Evolutionary conservation across 768 basidiomycete genomes (phyloP).

Genomic region (Leccinum fibrillosum): DNA sequence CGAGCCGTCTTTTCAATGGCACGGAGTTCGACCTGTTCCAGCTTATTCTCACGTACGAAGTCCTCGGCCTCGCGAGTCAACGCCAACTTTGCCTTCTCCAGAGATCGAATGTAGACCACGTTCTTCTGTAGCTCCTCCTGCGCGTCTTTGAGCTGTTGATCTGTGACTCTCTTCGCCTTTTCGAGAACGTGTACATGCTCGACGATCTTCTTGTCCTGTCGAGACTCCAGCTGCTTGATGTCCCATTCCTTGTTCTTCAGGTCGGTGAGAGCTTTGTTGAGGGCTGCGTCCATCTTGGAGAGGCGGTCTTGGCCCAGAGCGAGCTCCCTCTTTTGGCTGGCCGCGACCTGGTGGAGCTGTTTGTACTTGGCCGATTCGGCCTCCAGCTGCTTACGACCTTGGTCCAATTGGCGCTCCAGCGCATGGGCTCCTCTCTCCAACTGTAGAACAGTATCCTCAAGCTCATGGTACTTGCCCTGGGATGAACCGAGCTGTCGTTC

Average conservation of each 20-base stretch:
- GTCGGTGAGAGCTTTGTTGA: slow-evolving; percentile 78
- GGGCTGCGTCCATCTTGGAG: slow-evolving; percentile 70
- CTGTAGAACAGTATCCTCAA: slow-evolving; percentile 85
- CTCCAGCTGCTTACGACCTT: slow-evolving; percentile 68
- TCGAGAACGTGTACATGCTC: slow-evolving; percentile 97
- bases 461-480: slow-evolving; percentile 75
- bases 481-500: slow-evolving; percentile 74
- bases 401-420: slow-evolving; percentile 70
- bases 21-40: slow-evolving; percentile 61
- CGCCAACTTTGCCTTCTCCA: slow-evolving; percentile 77
- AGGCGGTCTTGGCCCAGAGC: slow-evolving; percentile 64
- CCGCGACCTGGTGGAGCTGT: slow-evolving; percentile 65
- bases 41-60: slow-evolving; percentile 66
- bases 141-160: slow-evolving; percentile 82
- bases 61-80: slow-evolving; percentile 83
- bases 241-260: slow-evolving; percentile 83
- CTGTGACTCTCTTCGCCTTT: slow-evolving; percentile 92
- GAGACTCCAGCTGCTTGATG: slow-evolving; percentile 78
- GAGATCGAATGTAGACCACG: slow-evolving; percentile 72
- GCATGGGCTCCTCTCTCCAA: slow-evolving; percentile 79
- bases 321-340: slow-evolving; percentile 68
- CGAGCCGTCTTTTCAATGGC: slow-evolving; percentile 66
- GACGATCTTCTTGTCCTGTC: slow-evolving; percentile 96
- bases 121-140: slow-evolving; percentile 75
- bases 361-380: slow-evolving; percentile 67